Conservation (phyloP, 2,329 filamentous ascomycete species). For the Cylindrodendrum hubeiense region DNA sequence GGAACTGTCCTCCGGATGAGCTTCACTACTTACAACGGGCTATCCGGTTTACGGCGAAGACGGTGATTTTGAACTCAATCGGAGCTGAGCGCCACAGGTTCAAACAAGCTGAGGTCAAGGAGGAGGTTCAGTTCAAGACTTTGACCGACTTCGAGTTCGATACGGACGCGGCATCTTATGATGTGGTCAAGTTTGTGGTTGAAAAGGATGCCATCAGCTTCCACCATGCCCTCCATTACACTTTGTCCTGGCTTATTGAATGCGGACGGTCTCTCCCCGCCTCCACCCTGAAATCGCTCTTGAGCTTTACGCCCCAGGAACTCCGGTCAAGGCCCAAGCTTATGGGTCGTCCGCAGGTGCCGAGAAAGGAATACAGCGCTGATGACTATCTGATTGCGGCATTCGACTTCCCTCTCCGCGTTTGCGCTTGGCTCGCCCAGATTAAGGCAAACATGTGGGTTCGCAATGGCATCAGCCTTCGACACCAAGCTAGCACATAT, state of each 20-base stretch:
- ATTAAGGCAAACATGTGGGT: slow-evolving; percentile 99
- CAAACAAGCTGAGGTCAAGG: slow-evolving; percentile 87
- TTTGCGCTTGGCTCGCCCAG: slow-evolving; percentile 96
- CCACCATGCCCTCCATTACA: slow-evolving; percentile 96
- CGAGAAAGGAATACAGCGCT: slow-evolving; percentile 68
- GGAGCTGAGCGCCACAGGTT: slow-evolving; percentile 91
- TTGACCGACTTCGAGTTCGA: slow-evolving; percentile 87
- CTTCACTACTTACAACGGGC: slow-evolving; percentile 75
- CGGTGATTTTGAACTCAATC: slow-evolving; percentile 88
- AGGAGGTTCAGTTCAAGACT: slow-evolving; percentile 85
- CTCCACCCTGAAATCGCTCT: slow-evolving; percentile 74
- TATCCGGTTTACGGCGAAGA: slow-evolving; percentile 81
- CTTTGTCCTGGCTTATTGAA: slow-evolving; percentile 94
- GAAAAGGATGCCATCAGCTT: slow-evolving; percentile 95
- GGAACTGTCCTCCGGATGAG: slow-evolving; percentile 74
- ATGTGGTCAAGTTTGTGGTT: slow-evolving; percentile 88
- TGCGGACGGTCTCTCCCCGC: slow-evolving; percentile 81
- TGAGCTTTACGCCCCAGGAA: slow-evolving; percentile 79
- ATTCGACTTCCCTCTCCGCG: slow-evolving; percentile 93
- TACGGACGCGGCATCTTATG: slow-evolving; percentile 64
- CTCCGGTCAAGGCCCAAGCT: slow-evolving; percentile 74
- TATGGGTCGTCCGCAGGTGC: slow-evolving; percentile 70
- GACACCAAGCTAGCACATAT: slow-evolving; percentile 95
- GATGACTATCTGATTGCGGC: slow-evolving; percentile 88
- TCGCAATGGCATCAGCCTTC: slow-evolving; percentile 93